Evolutionary conservation across 139 green algal species (phyloP).

Genomic region (Chlorella sp.): DNA sequence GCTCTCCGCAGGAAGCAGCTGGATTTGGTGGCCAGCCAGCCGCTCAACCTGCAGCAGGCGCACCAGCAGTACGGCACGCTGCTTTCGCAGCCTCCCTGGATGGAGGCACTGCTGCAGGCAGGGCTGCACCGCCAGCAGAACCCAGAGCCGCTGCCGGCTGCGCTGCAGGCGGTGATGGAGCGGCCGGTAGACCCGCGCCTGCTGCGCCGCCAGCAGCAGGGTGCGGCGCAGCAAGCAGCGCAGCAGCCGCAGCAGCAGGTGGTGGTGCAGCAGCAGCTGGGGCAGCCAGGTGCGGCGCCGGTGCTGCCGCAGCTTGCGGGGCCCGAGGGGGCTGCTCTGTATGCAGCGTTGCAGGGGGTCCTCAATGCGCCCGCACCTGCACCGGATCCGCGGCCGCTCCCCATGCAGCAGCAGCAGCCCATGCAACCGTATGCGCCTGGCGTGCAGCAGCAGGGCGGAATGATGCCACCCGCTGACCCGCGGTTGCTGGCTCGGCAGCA

Average conservation of each 20-base stretch:
- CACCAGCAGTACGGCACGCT: conserved; percentile 2
- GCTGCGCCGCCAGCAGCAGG: conserved; percentile 2
- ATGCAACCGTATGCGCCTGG: background rate
- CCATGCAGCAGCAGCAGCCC: background rate
- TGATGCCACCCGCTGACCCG: background rate
- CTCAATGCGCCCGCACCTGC: too few relatives aligned
- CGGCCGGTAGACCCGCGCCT: conserved; percentile 16
- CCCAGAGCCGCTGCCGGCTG: background rate
- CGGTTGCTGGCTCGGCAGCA: background rate
- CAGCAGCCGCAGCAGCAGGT: conserved; percentile 1
- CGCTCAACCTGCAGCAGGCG: conserved; percentile 3
- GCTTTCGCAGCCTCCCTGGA: conserved; percentile 17
- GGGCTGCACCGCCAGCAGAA: background rate
- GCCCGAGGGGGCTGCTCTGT: background rate
- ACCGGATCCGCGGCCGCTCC: background rate
- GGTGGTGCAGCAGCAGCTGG: background rate
- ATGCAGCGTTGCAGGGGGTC: background rate
- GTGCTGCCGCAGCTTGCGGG: background rate
- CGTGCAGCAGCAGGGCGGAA: background rate
- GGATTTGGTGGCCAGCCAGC: background rate
- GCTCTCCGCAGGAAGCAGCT: background rate
- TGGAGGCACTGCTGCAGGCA: background rate
- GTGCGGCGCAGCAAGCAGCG: background rate
- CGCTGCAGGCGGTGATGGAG: conserved; percentile 6
- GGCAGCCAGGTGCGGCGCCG: background rate